Evolutionary conservation across 352 stramenopile species (phyloP).

Genomic region (Hyaloperonospora arabidopsidis): DNA sequence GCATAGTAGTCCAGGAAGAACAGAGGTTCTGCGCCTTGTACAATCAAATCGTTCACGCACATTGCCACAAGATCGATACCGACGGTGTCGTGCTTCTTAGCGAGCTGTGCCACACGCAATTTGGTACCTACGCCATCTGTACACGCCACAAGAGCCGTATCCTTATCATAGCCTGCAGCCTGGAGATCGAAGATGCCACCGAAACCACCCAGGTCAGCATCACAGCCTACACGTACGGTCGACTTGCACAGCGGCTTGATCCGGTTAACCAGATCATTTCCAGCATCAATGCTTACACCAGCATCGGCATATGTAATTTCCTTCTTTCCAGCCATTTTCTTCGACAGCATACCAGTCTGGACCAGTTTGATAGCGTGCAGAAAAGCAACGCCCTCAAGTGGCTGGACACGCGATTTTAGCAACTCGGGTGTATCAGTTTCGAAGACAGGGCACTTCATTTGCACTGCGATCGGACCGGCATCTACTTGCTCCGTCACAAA

Average conservation of each 20-base stretch:
- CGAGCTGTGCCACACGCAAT: constrained; percentile 84
- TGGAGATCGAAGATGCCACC: constrained; percentile 97
- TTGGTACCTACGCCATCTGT: constrained; percentile 99
- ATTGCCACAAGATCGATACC: constrained; percentile 98
- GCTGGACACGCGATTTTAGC: constrained; percentile 96
- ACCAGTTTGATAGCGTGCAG: constrained; percentile 74
- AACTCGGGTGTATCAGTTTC: constrained; percentile 89
- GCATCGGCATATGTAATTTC: constrained; percentile 96
- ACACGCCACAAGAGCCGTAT: constrained; percentile 96
- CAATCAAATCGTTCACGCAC: constrained; percentile 99
- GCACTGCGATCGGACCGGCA: constrained; percentile 95
- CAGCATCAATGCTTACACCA: constrained; percentile 97
- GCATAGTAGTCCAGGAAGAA: constrained; percentile 99
- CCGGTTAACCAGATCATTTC: constrained; percentile 91
- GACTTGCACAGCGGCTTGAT: constrained; percentile 99
- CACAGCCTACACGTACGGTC: constrained; percentile 91
- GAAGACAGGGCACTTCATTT: constrained; percentile 90
- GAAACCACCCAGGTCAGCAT: constrained; percentile 96
- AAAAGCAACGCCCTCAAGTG: constrained; percentile 93
- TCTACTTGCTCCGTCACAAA: constrained; percentile 97
- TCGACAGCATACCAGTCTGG: constrained; percentile 55
- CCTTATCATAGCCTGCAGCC: constrained; percentile 92
- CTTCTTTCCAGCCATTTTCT: constrained; percentile 59
- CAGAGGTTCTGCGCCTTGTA: constrained; percentile 97
- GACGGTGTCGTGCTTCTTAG: constrained; percentile 92